Percentiles rank a stretch among this genome's conserved stretches.
These are phyloP conservation scores for Euphrasia confusa DNA, from an alignment of 257 asterid species.

Conservation along the genomic window DNA sequence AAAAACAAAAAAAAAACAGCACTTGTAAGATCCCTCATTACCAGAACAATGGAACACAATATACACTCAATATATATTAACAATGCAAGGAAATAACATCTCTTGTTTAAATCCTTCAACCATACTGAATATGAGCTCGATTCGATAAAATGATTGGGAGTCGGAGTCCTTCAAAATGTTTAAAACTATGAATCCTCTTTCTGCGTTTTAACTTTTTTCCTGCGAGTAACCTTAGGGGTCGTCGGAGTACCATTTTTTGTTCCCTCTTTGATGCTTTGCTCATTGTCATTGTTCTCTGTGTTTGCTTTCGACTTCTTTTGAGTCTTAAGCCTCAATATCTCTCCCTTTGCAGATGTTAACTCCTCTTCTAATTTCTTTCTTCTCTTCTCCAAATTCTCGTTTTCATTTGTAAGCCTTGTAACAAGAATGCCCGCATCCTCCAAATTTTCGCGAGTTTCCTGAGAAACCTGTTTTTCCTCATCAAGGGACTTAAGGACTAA, in stretches of 20 bases:
- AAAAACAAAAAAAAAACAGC: constrained; percentile 2
- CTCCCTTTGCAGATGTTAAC: constrained; percentile 82
- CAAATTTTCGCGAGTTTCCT: constrained; percentile 61
- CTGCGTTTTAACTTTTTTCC: constrained; percentile 39
- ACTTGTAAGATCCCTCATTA: constrained; percentile 18
- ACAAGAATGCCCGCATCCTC: constrained; percentile 73
- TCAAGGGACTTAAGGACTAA: constrained; percentile 41
- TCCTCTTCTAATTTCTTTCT: constrained; percentile 65
- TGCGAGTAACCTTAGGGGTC: constrained; percentile 39
- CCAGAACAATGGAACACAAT: neutral
- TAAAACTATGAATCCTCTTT: constrained; percentile 33
- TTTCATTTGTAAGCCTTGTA: constrained; percentile 57
- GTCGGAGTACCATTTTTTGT: constrained; percentile 28
- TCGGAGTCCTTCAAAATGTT: too few species aligned
- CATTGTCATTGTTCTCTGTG: constrained; percentile 32
- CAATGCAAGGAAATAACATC: constrained; percentile 2
- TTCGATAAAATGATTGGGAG: too few species aligned
- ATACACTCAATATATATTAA: constrained; percentile 23
- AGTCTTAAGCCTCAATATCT: constrained; percentile 63
- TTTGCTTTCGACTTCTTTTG: constrained; percentile 32
- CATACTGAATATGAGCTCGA: neutral
- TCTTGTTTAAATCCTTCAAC: neutral
- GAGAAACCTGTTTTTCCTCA: constrained; percentile 48
- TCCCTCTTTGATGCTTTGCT: constrained; percentile 31
- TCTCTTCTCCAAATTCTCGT: constrained; percentile 49